Percentiles rank a stretch among this genome's conserved stretches.
phyloP scores from a whole-genome alignment of 148 eudicot genomes.

The Arbutus unedo region DNA sequence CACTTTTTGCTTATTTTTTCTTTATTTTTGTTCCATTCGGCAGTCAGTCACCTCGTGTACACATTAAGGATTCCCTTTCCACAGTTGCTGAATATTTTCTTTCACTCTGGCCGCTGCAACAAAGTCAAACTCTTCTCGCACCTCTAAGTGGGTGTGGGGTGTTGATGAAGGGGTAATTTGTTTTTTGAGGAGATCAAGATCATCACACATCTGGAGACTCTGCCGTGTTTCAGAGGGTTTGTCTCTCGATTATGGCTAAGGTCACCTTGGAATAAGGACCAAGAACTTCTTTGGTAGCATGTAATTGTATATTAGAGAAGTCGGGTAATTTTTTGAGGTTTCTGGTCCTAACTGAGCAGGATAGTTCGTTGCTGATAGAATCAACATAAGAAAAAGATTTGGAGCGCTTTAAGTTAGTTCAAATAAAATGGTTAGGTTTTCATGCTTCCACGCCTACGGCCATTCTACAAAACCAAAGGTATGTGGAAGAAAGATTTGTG shows the following conservation, averaged over 20 bases:
- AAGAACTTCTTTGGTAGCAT: constrained; percentile 17
- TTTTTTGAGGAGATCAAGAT: constrained; percentile 74
- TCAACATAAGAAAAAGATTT: constrained; percentile 23
- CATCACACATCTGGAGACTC: constrained; percentile 88
- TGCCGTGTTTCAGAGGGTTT: constrained; percentile 80
- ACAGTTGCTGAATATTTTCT: constrained; percentile 21
- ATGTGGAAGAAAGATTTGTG: constrained; percentile 20
- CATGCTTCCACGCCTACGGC: constrained; percentile 62
- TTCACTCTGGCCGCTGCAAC: constrained; percentile 96
- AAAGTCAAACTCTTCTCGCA: constrained; percentile 66
- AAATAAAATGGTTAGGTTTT: constrained; percentile 63
- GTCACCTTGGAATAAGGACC: constrained; percentile 17
- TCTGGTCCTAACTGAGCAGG: constrained; percentile 12
- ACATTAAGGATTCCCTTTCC: constrained; percentile 27
- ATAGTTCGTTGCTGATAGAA: constrained; percentile 1
- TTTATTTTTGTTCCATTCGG: constrained; percentile 11
- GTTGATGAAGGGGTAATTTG: constrained; percentile 53
- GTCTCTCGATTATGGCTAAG: constrained; percentile 93
- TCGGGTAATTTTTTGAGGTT: constrained; percentile 16
- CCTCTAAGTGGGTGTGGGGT: constrained; percentile 90
- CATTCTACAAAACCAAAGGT: constrained; percentile 69
- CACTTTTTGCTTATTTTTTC: background rate
- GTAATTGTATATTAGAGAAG: constrained; percentile 17
- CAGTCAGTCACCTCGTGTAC: constrained; percentile 42
- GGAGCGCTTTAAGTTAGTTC: constrained; percentile 20